Conservation (phyloP, 2,329 filamentous ascomycete genomes). For the Venturia asperata region DNA sequence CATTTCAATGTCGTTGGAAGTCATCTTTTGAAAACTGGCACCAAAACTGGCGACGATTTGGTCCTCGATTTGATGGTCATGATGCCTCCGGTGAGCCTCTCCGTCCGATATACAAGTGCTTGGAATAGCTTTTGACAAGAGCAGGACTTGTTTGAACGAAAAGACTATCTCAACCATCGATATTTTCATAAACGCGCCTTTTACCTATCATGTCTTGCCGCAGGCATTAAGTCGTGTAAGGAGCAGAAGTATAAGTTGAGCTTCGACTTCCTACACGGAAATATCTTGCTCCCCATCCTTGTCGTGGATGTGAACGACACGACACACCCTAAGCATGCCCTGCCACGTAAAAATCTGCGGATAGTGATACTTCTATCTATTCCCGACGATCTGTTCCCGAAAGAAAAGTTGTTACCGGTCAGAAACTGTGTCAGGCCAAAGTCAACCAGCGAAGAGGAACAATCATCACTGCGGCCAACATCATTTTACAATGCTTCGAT, state of each 20-base stretch:
- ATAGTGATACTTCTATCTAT: slow-evolving; percentile 74
- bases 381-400: slow-evolving; percentile 61
- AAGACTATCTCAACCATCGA: slow-evolving; percentile 86
- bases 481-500: slow-evolving; percentile 86
- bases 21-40: slow-evolving; percentile 69
- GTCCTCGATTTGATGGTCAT: slow-evolving; percentile 77
- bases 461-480: slow-evolving; percentile 44
- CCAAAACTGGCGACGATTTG: slow-evolving; percentile 52
- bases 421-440: slow-evolving; percentile 63
- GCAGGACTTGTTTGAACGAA: slow-evolving; percentile 71
- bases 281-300: slow-evolving; percentile 66
- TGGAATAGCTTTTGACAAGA: slow-evolving; percentile 14
- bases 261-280: slow-evolving; percentile 64
- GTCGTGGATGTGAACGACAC: slow-evolving; percentile 33
- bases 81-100: slow-evolving; percentile 54
- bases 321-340: slow-evolving; percentile 30
- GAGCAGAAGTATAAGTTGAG: slow-evolving; percentile 49
- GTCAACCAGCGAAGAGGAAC: slow-evolving; percentile 28
- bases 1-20: slow-evolving; percentile 85
- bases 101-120: background rate
- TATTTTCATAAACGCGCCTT: slow-evolving; percentile 95
- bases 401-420: slow-evolving; percentile 61
- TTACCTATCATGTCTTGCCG: slow-evolving; percentile 76
- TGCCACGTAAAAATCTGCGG: slow-evolving; percentile 40
- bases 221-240: slow-evolving; percentile 55